Evolutionary conservation across 352 stramenopile genomes (phyloP).

Genomic region (Globisporangium sylvaticum): DNA sequence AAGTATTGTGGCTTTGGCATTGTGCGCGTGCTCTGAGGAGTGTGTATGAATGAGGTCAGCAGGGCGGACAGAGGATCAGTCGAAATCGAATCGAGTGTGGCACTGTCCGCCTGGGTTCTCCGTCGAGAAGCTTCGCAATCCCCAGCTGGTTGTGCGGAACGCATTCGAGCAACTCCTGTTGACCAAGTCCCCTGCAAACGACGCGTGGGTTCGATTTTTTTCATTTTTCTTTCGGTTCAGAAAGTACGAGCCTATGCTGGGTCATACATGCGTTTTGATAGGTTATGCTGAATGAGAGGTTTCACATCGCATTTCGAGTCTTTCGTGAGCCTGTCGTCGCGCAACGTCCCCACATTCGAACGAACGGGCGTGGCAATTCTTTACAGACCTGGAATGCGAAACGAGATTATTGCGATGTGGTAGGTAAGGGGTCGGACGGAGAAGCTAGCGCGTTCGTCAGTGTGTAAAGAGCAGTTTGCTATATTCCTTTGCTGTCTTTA

Average conservation of each 20-base stretch:
- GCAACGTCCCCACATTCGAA: not conserved
- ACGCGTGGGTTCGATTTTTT: not conserved
- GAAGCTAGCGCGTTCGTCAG: not conserved
- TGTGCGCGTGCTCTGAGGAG: not conserved
- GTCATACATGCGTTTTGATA: not conserved
- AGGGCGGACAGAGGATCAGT: not conserved
- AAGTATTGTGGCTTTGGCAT: not conserved
- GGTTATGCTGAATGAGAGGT: constrained; percentile 1
- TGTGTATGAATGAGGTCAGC: not conserved
- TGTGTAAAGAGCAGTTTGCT: not conserved
- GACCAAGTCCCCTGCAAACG: not conserved
- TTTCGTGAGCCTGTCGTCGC: not conserved
- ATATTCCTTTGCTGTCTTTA: not conserved
- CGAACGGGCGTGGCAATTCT: not conserved
- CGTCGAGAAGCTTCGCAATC: not conserved
- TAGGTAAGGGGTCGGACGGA: no score
- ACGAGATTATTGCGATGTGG: no score
- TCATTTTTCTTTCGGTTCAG: not conserved
- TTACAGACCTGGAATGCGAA: not conserved
- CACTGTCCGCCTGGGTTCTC: not conserved
- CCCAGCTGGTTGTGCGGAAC: not conserved
- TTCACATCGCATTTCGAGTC: not conserved
- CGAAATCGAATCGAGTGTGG: not conserved
- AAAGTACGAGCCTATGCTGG: not conserved
- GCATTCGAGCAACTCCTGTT: not conserved